phyloP scores from a whole-genome alignment of 2,329 filamentous ascomycete genomes.

The Diatrype stigma region DNA sequence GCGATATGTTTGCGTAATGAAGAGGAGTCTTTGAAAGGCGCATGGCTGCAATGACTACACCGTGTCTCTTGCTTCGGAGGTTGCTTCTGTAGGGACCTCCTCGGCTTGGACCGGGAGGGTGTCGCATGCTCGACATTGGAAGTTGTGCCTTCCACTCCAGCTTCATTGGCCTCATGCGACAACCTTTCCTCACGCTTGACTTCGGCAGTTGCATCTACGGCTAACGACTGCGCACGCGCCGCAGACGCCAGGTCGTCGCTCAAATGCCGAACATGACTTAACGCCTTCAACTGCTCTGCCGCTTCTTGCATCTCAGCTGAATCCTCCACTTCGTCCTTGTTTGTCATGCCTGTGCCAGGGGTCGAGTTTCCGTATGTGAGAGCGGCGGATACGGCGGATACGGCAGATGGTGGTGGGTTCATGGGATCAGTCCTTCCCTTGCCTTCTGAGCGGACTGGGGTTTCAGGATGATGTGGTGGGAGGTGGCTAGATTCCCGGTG shows the following conservation, averaged over 20 bases:
- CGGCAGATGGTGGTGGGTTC: slow-evolving; percentile 20
- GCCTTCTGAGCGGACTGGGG: slow-evolving; percentile 24
- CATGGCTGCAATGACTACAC: slow-evolving; percentile 58
- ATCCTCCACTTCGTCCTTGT: slow-evolving; percentile 52
- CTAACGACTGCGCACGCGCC: slow-evolving; percentile 17
- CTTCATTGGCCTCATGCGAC: slow-evolving; percentile 36
- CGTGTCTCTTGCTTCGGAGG: slow-evolving; percentile 55
- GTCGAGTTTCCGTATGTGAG: slow-evolving; percentile 20
- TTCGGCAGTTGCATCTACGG: slow-evolving; percentile 22
- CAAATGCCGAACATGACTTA: slow-evolving; percentile 58
- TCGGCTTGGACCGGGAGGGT: slow-evolving; percentile 38
- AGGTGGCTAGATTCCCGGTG: slow-evolving; percentile 13
- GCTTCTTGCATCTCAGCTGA: slow-evolving; percentile 68
- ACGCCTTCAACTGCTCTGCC: slow-evolving; percentile 61
- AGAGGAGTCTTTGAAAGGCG: slow-evolving; percentile 63
- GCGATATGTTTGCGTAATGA: slow-evolving; percentile 64
- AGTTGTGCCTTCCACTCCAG: slow-evolving; percentile 35
- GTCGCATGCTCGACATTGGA: slow-evolving; percentile 30
- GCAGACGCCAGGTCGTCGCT: slow-evolving; percentile 38
- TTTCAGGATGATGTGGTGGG: slow-evolving; percentile 22
- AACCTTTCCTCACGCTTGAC: slow-evolving; percentile 38
- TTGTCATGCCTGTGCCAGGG: slow-evolving; percentile 26
- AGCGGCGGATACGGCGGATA: slow-evolving; percentile 12
- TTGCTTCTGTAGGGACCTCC: slow-evolving; percentile 45
- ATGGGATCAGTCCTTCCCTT: slow-evolving; percentile 20